These are phyloP conservation scores for Mycena indigotica DNA, from an alignment of 768 basidiomycete genomes.

Conservation along the genomic window DNA sequence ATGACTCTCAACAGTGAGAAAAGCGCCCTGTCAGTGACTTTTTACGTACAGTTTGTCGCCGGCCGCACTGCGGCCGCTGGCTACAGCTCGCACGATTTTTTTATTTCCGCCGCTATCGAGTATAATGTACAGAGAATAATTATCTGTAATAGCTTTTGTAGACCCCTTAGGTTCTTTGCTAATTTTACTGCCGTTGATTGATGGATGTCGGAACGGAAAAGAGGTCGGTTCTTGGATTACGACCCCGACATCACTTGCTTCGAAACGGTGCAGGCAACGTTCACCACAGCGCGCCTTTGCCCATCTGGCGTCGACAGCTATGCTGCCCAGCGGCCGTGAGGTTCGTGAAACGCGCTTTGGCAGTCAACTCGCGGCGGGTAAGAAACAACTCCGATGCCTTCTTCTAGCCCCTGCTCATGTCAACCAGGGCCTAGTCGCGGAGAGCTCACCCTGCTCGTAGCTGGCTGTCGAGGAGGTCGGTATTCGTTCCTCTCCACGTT, in stretches of 20 bases:
- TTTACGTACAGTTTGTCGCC: constrained; percentile 56
- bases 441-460: constrained; percentile 74
- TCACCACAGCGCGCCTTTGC: constrained; percentile 51
- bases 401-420: constrained; percentile 4
- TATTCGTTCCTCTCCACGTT: constrained; percentile 23
- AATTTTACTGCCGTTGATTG: background rate
- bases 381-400: constrained; percentile 10
- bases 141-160: constrained; percentile 5
- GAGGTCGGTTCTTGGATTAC: too few relatives aligned
- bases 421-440: constrained; percentile 4
- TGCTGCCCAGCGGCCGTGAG: constrained; percentile 64
- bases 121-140: constrained; percentile 15
- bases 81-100: constrained; percentile 49
- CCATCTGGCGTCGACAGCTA: constrained; percentile 51
- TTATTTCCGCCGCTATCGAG: background rate
- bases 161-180: background rate
- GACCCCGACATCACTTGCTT: background rate
- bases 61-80: constrained; percentile 50
- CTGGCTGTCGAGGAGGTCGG: constrained; percentile 72
- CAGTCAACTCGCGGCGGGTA: constrained; percentile 18
- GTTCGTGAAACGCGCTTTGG: constrained; percentile 14
- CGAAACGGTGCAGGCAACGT: constrained; percentile 55
- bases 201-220: too few relatives aligned
- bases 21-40: constrained; percentile 28
- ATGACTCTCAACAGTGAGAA: constrained; percentile 47